Evolutionary conservation across 306 rosid genomes (phyloP).

Genomic region (Ziziphus jujuba): DNA sequence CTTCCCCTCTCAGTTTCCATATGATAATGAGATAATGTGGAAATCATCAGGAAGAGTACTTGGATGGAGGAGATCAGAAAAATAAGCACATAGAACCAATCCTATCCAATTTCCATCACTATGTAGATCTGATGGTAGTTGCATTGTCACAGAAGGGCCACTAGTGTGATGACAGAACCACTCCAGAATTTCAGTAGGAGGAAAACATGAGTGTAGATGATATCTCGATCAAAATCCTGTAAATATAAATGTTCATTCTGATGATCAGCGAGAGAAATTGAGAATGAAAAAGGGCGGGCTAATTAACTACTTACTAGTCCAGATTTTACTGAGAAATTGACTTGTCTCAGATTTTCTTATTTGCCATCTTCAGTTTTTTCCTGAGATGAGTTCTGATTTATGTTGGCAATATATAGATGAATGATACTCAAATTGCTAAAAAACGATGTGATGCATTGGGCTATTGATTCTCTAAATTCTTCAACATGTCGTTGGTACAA

Average conservation of each 20-base stretch:
- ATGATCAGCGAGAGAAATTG: background rate
- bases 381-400: background rate
- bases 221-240: background rate
- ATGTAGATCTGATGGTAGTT: background rate
- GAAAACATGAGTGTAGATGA: background rate
- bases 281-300: background rate
- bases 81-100: conserved; percentile 11
- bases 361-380: background rate
- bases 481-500: background rate
- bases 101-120: conserved; percentile 17
- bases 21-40: conserved; percentile 18
- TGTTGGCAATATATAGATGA: background rate
- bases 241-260: background rate
- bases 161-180: background rate
- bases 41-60: background rate
- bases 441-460: background rate
- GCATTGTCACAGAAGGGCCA: background rate
- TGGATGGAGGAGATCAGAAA: conserved; percentile 10
- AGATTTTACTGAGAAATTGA: no score
- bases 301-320: background rate
- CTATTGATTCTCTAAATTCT: background rate
- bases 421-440: background rate
- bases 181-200: conserved; percentile 2
- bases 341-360: background rate
- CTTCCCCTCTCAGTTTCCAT: conserved; percentile 9